These are phyloP conservation scores for Cantharellus anzutake DNA, from an alignment of 768 basidiomycete genomes.

Conservation along the genomic window DNA sequence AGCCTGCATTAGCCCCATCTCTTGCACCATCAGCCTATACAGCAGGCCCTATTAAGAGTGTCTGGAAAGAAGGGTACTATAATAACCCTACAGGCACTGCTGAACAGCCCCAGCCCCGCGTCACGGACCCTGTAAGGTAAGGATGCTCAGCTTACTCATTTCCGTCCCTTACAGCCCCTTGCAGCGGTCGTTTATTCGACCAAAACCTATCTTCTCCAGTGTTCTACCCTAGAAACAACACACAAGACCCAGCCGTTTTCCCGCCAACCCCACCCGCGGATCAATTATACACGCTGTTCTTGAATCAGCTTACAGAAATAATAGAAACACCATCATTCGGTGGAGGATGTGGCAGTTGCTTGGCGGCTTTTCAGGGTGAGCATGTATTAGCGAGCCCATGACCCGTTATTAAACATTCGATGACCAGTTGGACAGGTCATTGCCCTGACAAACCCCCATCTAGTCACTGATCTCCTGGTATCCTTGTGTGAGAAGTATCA, in stretches of 20 bases:
- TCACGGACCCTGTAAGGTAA: not conserved
- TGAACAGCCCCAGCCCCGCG: constrained; percentile 49
- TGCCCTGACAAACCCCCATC: not conserved
- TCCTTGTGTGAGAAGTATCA: not conserved
- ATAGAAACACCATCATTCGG: constrained; percentile 5
- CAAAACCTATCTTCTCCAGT: constrained; percentile 20
- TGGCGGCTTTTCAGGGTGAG: constrained; percentile 31
- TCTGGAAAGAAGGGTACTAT: constrained; percentile 26
- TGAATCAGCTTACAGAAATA: not conserved
- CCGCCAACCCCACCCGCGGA: constrained; percentile 34
- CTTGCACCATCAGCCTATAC: not conserved
- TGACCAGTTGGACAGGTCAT: not conserved
- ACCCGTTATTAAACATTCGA: not conserved
- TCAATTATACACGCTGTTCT: constrained; percentile 16
- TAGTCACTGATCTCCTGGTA: not conserved
- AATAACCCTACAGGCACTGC: constrained; percentile 55
- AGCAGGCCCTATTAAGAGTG: not conserved
- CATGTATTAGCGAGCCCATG: not conserved
- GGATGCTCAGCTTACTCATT: not conserved
- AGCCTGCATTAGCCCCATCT: too few relatives aligned
- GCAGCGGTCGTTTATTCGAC: not conserved
- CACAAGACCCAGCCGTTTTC: constrained; percentile 42
- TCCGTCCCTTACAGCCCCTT: not conserved
- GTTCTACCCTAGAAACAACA: constrained; percentile 37
- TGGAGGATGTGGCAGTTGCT: constrained; percentile 33